A percentile compares a stretch with the other conserved stretches of the same genome.
phyloP scores from a whole-genome alignment of 192 early-diverging fungal genomes.

The Mortierella claussenii region DNA sequence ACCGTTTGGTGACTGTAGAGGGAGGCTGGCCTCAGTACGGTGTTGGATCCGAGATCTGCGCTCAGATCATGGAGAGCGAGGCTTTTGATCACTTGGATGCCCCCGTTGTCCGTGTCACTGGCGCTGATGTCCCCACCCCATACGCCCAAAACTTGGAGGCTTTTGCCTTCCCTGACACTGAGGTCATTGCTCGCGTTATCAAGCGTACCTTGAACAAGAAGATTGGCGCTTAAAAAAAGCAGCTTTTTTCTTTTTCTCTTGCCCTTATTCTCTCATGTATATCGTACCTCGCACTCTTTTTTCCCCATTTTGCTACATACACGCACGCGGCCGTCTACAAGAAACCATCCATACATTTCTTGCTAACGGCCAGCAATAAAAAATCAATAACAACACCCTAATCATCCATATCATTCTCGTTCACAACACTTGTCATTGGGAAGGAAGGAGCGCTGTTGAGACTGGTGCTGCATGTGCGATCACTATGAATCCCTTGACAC shows the following conservation, averaged over 20 bases:
- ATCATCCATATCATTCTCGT: no score
- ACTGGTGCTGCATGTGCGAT: no score
- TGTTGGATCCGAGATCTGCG: constrained; percentile 94
- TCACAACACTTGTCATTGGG: no score
- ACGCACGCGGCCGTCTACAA: no score
- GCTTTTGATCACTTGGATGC: constrained; percentile 97
- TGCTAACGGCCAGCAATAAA: no score
- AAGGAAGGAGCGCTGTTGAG: no score
- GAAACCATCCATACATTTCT: no score
- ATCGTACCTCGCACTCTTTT: background rate
- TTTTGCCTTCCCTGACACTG: constrained; percentile 85
- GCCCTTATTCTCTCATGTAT: constrained; percentile 6
- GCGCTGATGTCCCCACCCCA: constrained; percentile 98
- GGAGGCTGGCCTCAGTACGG: constrained; percentile 95
- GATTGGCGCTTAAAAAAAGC: constrained; percentile 36
- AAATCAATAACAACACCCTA: no score
- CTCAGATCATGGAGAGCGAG: constrained; percentile 97
- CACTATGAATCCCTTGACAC: no score
- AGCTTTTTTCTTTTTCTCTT: background rate
- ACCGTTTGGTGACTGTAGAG: constrained; percentile 95
- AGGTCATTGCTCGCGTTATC: constrained; percentile 85
- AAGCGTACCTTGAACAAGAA: constrained; percentile 68
- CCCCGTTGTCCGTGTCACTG: constrained; percentile 91
- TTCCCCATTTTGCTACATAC: background rate
- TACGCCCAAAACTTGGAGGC: constrained; percentile 95